phyloP scores from a whole-genome alignment of 495 filamentous ascomycete species.

The Talaromyces nanjingensis region DNA sequence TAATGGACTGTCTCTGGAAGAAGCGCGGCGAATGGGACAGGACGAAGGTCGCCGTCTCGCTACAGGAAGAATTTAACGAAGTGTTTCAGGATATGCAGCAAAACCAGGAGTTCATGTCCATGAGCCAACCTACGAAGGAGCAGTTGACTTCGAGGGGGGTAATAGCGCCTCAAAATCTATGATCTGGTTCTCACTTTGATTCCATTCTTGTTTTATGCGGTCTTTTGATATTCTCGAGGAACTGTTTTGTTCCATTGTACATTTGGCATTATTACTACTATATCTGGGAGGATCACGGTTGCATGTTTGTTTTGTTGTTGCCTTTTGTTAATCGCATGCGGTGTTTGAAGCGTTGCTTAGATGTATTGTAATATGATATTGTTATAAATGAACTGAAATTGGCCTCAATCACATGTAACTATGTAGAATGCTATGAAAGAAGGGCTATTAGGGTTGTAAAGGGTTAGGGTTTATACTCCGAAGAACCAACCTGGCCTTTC shows the following conservation, averaged over 20 bases:
- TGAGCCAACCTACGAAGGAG: conserved; percentile 34
- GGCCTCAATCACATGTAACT: background rate
- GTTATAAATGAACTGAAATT: background rate
- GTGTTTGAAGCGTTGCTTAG: background rate
- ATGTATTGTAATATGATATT: conserved; percentile 1
- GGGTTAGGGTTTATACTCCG: background rate
- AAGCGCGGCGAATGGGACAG: conserved; percentile 74
- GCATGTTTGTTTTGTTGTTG: background rate
- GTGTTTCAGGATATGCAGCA: conserved; percentile 73
- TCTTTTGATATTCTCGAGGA: conserved; percentile 8
- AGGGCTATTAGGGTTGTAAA: background rate
- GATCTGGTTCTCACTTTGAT: conserved; percentile 7
- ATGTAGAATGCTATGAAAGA: background rate
- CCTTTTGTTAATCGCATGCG: background rate
- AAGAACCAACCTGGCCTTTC: conserved; percentile 28
- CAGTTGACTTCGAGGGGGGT: conserved; percentile 17
- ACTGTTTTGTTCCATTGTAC: background rate
- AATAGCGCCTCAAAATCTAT: background rate
- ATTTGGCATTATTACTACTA: background rate
- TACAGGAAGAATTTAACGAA: conserved; percentile 67
- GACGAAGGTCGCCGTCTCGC: conserved; percentile 52
- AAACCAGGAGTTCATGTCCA: conserved; percentile 49
- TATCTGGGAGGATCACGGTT: background rate
- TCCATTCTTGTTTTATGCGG: background rate
- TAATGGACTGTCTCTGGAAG: conserved; percentile 87